These are phyloP conservation scores for Elongisporangium undulatum DNA, from an alignment of 352 stramenopile species.

Conservation along the genomic window DNA sequence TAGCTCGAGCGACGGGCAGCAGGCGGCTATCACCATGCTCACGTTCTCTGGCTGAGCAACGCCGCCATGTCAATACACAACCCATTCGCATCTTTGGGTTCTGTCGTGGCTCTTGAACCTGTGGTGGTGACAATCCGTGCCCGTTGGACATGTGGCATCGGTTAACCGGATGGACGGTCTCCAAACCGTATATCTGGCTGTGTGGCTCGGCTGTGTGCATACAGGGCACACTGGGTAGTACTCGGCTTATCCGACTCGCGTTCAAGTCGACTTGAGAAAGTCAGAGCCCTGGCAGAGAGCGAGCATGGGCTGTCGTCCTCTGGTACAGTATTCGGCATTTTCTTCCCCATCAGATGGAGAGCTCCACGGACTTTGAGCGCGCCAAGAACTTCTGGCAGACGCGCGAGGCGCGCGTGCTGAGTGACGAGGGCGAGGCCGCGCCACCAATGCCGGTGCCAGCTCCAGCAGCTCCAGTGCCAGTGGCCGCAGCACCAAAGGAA, in stretches of 20 bases:
- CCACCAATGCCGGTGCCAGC: constrained; percentile 2
- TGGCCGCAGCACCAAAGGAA: constrained; percentile 4
- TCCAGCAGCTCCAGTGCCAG: constrained; percentile 2
- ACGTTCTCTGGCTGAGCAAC: neutral
- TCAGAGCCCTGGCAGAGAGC: neutral
- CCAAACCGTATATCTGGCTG: neutral
- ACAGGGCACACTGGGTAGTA: neutral
- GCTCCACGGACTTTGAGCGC: constrained; percentile 31
- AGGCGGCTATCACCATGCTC: neutral
- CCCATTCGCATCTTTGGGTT: neutral
- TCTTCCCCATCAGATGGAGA: neutral
- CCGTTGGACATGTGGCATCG: neutral
- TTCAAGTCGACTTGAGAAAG: neutral
- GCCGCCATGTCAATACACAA: neutral
- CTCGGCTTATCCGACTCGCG: neutral
- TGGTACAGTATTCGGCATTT: neutral
- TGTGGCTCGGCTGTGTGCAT: neutral
- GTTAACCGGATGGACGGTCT: neutral
- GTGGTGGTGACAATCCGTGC: neutral
- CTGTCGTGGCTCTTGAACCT: neutral
- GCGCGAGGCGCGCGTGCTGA: constrained; percentile 35
- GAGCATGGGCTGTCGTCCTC: neutral
- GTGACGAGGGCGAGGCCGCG: constrained; percentile 5
- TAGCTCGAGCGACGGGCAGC: neutral
- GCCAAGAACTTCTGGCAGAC: constrained; percentile 70